Evolutionary conservation across 345 rosid species (phyloP), one percentile per base, ranked within the genome.

Genomic region (Brassica juncea): DNA sequence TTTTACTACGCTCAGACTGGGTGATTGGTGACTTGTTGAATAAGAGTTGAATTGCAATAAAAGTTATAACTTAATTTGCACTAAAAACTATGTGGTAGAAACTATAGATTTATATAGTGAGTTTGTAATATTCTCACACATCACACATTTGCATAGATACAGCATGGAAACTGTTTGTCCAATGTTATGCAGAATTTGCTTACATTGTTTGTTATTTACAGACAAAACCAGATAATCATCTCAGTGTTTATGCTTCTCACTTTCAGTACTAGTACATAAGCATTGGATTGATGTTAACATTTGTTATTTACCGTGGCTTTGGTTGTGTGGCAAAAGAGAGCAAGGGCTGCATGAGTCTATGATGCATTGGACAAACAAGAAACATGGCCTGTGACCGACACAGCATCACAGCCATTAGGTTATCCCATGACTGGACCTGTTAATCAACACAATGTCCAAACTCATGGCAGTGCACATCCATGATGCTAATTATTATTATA

Each of bases 341-440:
- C 37, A 81, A 65, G 3, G 94, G 91, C 39, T 88, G 91, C 32
- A 84, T 16, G 57, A 87, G 90, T 78, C 87, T 85, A 68, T 91
- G 93, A 31, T 87, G 71, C 27, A 91, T 84, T 65, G 64, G 71
- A 74, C 71, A 65, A 65, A 74, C 65, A 6, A 65, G 54, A 52
- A 74, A 65, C 81, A 79, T 69, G 25, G 89, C 84, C 76, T 89
- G 97, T 60, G 94, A 94, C 44, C 86, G 88, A 77, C 82, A 74
- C 21, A 92, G 86, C 97, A 94, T 92, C 88, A 89, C 88, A 9
- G 88, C 79, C 98, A 94, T 94, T 4, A n/a, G 6, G 10, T 10
- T 59, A 62, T 15, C 37, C 67, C 37, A 31, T n/a, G 67, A 25
- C 14, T 30, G 67, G 11, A 31, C 67, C 37, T 37, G 44, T 37